Conservation (phyloP, 228 moss, liverwort and hornwort genomes). For the Sphagnum fallax region DNA sequence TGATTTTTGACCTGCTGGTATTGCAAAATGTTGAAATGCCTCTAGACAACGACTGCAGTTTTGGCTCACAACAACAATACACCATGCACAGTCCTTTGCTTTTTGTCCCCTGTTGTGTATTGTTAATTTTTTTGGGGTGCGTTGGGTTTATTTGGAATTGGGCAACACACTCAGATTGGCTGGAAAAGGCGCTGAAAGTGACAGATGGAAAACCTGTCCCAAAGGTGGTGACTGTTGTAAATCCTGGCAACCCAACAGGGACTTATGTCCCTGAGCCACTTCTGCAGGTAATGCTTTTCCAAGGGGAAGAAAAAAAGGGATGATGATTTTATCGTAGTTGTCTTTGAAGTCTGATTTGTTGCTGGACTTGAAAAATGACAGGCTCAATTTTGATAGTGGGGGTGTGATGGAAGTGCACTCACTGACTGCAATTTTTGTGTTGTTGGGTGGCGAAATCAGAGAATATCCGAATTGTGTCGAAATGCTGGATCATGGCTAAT, state of each 20-base stretch:
- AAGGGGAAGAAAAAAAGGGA: background rate
- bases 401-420: too few relatives aligned
- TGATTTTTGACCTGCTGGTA: too few relatives aligned
- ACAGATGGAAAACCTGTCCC: slow-evolving; percentile 53
- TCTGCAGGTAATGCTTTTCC: slow-evolving; percentile 57
- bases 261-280: slow-evolving; percentile 85
- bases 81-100: background rate
- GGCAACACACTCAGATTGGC: slow-evolving; percentile 60
- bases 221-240: slow-evolving; percentile 85
- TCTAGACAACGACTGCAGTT: too few relatives aligned
- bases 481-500: slow-evolving; percentile 87
- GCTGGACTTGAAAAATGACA: background rate
- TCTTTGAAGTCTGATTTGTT: slow-evolving; percentile 5
- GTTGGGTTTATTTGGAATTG: too few relatives aligned
- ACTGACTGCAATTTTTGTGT: background rate
- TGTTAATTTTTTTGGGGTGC: background rate
- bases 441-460: slow-evolving; percentile 22
- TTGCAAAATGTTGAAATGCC: too few relatives aligned
- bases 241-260: slow-evolving; percentile 98
- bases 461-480: slow-evolving; percentile 84
- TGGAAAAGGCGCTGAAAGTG: slow-evolving; percentile 64
- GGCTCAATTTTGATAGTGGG: too few relatives aligned
- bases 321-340: background rate
- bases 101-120: background rate
- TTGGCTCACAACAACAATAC: too few relatives aligned